Conservation (phyloP, 139 green algal genomes). For the Mesostigma viride region DNA sequence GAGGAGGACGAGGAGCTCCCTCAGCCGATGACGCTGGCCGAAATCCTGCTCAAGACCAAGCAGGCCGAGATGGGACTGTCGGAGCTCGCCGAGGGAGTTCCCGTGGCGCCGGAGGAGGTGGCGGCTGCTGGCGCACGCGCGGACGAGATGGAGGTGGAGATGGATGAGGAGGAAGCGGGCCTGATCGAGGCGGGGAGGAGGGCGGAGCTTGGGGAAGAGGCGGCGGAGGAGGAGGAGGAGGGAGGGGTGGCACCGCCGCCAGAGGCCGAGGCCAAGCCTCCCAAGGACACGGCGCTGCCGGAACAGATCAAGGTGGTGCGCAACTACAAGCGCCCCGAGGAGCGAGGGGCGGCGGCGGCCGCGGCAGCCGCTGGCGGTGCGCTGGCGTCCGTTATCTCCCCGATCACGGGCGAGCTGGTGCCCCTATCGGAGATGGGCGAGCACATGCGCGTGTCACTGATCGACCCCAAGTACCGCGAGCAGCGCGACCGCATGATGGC, state of each 20-base stretch:
- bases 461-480: slow-evolving; percentile 85
- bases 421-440: slow-evolving; percentile 68
- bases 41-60: slow-evolving; percentile 47
- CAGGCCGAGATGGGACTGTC: slow-evolving; percentile 17
- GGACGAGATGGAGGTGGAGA: slow-evolving; percentile 37
- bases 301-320: slow-evolving; percentile 59
- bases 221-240: background rate
- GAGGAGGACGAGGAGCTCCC: slow-evolving; percentile 84
- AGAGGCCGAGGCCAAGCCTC: background rate
- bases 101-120: slow-evolving; percentile 24
- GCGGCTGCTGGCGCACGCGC: slow-evolving; percentile 11
- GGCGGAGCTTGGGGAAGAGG: slow-evolving; percentile 13
- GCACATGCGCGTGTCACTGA: slow-evolving; percentile 76
- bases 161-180: slow-evolving; percentile 77
- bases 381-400: slow-evolving; percentile 78
- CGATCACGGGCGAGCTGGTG: slow-evolving; percentile 84
- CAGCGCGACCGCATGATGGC: slow-evolving; percentile 88
- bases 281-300: background rate
- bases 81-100: slow-evolving; percentile 12
- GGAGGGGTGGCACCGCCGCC: background rate
- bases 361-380: slow-evolving; percentile 41
- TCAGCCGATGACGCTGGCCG: slow-evolving; percentile 62
- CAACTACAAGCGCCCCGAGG: slow-evolving; percentile 71
- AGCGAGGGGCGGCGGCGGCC: slow-evolving; percentile 24
- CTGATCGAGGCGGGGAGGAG: slow-evolving; percentile 52